A percentile compares a stretch with the other conserved stretches of the same genome.
Evolutionary conservation across 257 asterid species (phyloP).

Genomic region (Scutellaria baicalensis): DNA sequence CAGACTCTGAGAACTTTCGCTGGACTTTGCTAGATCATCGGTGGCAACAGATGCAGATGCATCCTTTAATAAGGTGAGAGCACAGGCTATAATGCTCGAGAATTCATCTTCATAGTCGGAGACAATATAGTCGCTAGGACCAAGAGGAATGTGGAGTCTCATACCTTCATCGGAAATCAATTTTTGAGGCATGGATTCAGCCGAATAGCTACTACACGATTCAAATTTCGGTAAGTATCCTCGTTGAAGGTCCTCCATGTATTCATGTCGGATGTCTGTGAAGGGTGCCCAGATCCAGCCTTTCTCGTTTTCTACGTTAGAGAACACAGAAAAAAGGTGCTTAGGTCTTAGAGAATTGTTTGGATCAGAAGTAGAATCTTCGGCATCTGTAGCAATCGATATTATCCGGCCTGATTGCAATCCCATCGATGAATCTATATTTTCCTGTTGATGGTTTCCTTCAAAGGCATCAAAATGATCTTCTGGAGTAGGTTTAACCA

Average conservation of each 20-base stretch:
- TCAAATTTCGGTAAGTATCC: conserved; percentile 60
- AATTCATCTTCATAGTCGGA: conserved; percentile 86
- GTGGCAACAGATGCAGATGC: conserved; percentile 5
- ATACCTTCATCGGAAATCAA: conserved; percentile 60
- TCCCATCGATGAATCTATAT: conserved; percentile 21
- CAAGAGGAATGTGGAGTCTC: conserved; percentile 76
- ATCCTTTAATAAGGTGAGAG: conserved; percentile 64
- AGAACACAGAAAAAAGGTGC: conserved; percentile 22
- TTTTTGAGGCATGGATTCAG: conserved; percentile 42
- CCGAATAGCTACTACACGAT: conserved; percentile 35
- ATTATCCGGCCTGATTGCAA: conserved; percentile 27
- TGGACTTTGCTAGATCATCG: conserved; percentile 34
- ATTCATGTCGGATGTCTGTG: conserved; percentile 52
- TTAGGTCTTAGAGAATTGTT: conserved; percentile 23
- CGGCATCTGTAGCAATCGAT: conserved; percentile 30
- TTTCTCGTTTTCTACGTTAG: conserved; percentile 34
- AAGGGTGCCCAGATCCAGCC: conserved; percentile 75
- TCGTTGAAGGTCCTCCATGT: conserved; percentile 51
- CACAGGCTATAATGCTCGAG: conserved; percentile 94
- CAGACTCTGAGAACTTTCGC: conserved; percentile 41
- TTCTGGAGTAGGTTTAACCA: conserved; percentile 29
- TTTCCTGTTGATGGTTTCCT: conserved; percentile 23
- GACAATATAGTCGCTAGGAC: conserved; percentile 49
- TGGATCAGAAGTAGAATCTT: conserved; percentile 23
- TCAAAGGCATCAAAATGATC: conserved; percentile 22